phyloP scores from a whole-genome alignment of 306 rosid species.

The Parietaria judaica region DNA sequence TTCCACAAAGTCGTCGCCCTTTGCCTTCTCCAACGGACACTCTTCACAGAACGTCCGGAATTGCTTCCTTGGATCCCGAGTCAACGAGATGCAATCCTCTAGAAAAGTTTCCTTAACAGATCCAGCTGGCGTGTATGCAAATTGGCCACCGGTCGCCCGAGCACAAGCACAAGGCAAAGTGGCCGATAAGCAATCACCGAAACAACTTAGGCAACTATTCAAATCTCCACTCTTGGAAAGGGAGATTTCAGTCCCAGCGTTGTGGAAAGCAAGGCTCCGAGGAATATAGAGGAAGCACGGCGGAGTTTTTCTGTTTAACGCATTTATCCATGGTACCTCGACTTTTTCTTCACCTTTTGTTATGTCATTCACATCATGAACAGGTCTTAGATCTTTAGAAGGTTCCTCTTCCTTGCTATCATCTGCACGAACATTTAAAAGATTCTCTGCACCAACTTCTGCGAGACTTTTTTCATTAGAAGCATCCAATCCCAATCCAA shows the following conservation, averaged over 20 bases:
- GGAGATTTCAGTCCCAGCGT: constrained; percentile 47
- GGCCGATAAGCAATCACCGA: constrained; percentile 62
- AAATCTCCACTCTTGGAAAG: constrained; percentile 54
- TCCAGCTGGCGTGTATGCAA: constrained; percentile 62
- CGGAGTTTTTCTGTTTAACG: constrained; percentile 35
- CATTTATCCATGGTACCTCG: constrained; percentile 60
- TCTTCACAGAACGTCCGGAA: constrained; percentile 47
- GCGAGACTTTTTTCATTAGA: neutral
- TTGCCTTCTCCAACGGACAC: constrained; percentile 69
- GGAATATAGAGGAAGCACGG: constrained; percentile 60
- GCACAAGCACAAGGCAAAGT: constrained; percentile 63
- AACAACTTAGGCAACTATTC: constrained; percentile 71
- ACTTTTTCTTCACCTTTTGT: constrained; percentile 81
- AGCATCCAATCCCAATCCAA: no score
- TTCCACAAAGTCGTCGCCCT: constrained; percentile 58
- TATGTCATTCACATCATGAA: constrained; percentile 47
- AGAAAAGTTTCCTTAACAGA: constrained; percentile 57
- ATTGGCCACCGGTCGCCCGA: constrained; percentile 44
- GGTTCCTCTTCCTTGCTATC: constrained; percentile 28
- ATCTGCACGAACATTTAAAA: constrained; percentile 23
- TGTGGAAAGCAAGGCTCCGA: constrained; percentile 43
- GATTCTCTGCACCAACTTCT: constrained; percentile 21
- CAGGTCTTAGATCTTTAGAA: constrained; percentile 32
- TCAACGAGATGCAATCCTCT: constrained; percentile 60
- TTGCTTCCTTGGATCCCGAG: constrained; percentile 37